Evolutionary conservation across 1,284 basidiomycete genomes (phyloP).

Genomic region (Fomitiporia mediterranea): DNA sequence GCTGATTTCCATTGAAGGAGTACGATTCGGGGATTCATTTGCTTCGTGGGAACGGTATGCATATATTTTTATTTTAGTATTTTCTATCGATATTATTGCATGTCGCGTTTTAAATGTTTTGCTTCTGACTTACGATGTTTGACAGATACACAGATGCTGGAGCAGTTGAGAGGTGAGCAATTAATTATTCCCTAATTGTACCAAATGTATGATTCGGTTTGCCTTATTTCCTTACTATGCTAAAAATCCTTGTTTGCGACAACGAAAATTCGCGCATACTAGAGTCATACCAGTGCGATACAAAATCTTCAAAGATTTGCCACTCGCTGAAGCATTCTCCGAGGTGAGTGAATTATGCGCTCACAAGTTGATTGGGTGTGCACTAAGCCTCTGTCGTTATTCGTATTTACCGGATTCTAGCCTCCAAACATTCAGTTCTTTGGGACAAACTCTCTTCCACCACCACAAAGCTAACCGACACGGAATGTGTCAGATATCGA

Average conservation of each 20-base stretch:
- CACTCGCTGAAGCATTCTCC: not conserved
- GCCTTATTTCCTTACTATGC: not conserved
- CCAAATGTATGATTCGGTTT: too few species aligned
- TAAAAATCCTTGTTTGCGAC: not conserved
- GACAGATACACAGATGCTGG: not conserved
- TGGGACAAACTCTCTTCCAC: not conserved
- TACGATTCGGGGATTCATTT: not conserved
- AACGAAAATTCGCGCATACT: too few species aligned
- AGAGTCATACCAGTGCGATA: not conserved
- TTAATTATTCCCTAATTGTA: not conserved
- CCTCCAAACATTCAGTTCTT: slow-evolving; percentile 3
- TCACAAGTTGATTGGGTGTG: not conserved
- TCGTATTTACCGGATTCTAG: not conserved
- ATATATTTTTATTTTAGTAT: not conserved
- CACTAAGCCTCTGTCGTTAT: too few species aligned
- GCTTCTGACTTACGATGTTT: not conserved
- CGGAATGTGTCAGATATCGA: too few species aligned
- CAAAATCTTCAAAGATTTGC: not conserved
- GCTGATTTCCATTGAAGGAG: not conserved
- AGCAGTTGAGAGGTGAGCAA: not conserved
- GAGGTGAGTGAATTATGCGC: not conserved
- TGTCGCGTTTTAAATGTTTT: too few species aligned
- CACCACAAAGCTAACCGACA: not conserved
- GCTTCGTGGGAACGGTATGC: slow-evolving; percentile 1
- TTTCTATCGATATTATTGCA: too few species aligned